Evolutionary conservation across 257 asterid genomes (phyloP), one percentile per base, ranked within the genome.

Genomic region (Fraxinus excelsior): DNA sequence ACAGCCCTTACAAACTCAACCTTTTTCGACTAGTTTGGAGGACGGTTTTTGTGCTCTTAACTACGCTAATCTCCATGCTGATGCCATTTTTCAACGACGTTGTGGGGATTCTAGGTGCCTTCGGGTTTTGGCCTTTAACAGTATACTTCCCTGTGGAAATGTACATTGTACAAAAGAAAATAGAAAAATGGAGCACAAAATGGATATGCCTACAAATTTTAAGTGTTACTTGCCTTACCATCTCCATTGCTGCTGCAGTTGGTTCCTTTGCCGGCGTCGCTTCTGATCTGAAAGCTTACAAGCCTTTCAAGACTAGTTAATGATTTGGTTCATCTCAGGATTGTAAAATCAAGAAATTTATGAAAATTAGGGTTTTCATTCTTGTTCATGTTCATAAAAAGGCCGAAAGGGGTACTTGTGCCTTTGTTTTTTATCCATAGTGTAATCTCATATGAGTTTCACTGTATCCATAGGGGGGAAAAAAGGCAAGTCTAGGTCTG

Each of bases 301-400:
- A 71, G 60, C 62, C 62, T 38, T 71, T 28, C 74, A 64, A 80
- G 75, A 77, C 80, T 80, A 83, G 62, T 40, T 80, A 80, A 25
- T 83, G 84, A 80, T 76, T 31, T 29, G 19, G 19, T 62, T 12
- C 34, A 25, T 12, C 16, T 8, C 8, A 62, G 35, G 19, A 62
- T 26, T 62, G 68, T 62, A 62, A 62, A 62, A 26, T 62, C 29
- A 49, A 49, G 28, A 67, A 56, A 19, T 12, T 62, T 62, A 62
- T 62, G 34, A 56, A 19, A 19, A 42, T 49, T 26, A 26, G 29
- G 23, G 19, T 51, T 76, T 72, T 7, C 0, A 66, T 60, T 42
- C 71, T 64, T 40, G 72, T 65, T 44, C 42, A 53, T 31, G 73
- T 77, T 70, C 40, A 72, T 42, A 68, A 18, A 67, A 40, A 49